Evolutionary conservation across 2,329 filamentous ascomycete species (phyloP).

Genomic region (Clonostachys sp.): DNA sequence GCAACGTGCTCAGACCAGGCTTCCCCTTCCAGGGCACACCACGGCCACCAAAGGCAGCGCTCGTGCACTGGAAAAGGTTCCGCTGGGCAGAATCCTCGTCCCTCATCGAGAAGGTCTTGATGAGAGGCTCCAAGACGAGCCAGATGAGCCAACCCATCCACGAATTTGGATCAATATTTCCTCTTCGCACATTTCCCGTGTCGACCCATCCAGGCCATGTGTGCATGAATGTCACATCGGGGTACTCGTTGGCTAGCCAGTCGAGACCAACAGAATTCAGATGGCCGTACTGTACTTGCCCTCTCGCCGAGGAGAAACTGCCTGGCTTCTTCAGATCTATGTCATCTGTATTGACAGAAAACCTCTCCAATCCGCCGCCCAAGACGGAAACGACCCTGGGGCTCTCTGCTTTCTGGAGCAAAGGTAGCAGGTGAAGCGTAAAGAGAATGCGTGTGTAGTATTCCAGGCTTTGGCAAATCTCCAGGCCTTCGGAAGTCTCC

Average conservation of each 20-base stretch:
- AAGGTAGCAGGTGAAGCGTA: conserved; percentile 29
- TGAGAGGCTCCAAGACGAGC: background rate
- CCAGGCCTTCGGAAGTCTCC: conserved; percentile 35
- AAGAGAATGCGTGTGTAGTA: conserved; percentile 40
- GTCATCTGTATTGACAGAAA: conserved; percentile 13
- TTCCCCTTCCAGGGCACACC: background rate
- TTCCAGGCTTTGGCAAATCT: conserved; percentile 28
- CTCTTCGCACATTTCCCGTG: conserved; percentile 17
- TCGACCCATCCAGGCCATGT: conserved; percentile 18
- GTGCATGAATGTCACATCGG: conserved; percentile 17
- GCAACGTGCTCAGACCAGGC: background rate
- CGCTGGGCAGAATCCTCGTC: background rate
- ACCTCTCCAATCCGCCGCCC: conserved; percentile 9
- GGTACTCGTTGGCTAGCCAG: conserved; percentile 10
- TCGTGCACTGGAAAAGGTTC: background rate
- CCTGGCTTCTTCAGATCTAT: conserved; percentile 17
- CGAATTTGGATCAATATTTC: conserved; percentile 1
- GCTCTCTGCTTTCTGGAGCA: conserved; percentile 19
- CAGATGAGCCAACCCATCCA: background rate
- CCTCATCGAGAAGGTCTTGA: background rate
- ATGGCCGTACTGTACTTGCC: conserved; percentile 17
- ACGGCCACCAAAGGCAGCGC: background rate
- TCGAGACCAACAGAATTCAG: conserved; percentile 17
- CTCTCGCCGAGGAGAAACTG: conserved; percentile 11
- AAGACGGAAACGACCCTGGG: conserved; percentile 17